Percentiles rank a stretch among this genome's conserved stretches.
Conservation (phyloP, 441 rosid genomes). For the Populus hybrid region DNA sequence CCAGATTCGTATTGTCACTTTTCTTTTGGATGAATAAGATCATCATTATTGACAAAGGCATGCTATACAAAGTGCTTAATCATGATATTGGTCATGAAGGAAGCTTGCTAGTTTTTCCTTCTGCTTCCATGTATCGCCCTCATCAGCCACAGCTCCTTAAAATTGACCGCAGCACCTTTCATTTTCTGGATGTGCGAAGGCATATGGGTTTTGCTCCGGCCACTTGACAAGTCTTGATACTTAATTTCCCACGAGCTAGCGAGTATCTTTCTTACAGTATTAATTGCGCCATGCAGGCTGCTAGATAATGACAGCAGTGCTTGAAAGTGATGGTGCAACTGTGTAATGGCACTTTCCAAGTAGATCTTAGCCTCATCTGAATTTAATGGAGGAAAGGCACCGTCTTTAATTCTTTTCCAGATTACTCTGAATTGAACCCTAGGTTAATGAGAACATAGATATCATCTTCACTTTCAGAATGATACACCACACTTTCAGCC, state of each 20-base stretch:
- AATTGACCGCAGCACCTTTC: background rate
- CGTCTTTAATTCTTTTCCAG: background rate
- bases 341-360: background rate
- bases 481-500: background rate
- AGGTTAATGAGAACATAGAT: background rate
- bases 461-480: background rate
- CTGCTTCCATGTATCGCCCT: background rate
- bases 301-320: slow-evolving; percentile 1
- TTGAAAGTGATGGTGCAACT: slow-evolving; percentile 15
- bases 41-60: background rate
- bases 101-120: background rate
- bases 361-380: slow-evolving; percentile 7
- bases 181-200: too few species aligned
- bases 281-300: background rate
- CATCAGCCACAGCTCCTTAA: background rate
- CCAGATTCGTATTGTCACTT: background rate
- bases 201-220: background rate
- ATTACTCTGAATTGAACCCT: background rate
- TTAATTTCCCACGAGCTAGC: background rate
- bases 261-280: background rate
- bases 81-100: background rate
- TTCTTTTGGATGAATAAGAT: background rate
- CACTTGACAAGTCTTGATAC: background rate
- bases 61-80: background rate
- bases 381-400: slow-evolving; percentile 6